phyloP scores from a whole-genome alignment of 106 monocot genomes.

The Triglochin maritima region DNA sequence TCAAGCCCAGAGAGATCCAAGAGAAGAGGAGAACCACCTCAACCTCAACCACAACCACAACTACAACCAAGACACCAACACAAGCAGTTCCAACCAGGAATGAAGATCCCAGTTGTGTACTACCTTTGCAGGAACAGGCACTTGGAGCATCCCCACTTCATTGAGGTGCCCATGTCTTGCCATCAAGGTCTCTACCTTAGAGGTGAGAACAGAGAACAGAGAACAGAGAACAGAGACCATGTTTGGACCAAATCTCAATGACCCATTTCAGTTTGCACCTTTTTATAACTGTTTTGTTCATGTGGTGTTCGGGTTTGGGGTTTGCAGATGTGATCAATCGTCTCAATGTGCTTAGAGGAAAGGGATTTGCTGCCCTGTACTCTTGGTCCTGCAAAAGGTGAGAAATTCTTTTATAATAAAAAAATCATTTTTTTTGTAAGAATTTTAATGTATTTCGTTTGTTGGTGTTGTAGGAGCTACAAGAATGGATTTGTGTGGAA shows the following conservation, averaged over 20 bases:
- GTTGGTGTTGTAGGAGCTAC: conserved; percentile 48
- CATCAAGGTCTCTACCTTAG: conserved; percentile 25
- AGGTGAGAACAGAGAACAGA: conserved; percentile 8
- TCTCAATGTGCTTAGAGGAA: conserved; percentile 39
- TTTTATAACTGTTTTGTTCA: not conserved
- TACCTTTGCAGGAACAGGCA: conserved; percentile 29
- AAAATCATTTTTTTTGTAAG: not conserved
- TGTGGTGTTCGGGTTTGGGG: not conserved
- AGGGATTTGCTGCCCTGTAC: conserved; percentile 38
- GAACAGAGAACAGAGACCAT: not conserved
- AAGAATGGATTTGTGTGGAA: conserved; percentile 95
- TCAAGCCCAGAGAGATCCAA: conserved; percentile 9
- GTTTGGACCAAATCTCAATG: not conserved
- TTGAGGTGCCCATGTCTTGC: conserved; percentile 29
- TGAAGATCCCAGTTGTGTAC: conserved; percentile 32
- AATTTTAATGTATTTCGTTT: not conserved
- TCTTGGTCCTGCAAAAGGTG: conserved; percentile 67
- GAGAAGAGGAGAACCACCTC: conserved; percentile 9
- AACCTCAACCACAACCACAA: not conserved
- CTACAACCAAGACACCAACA: conserved; percentile 10
- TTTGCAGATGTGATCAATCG: conserved; percentile 33
- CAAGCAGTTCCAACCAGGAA: conserved; percentile 3
- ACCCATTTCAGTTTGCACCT: not conserved
- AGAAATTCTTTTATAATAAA: not conserved
- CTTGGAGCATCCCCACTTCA: conserved; percentile 44